phyloP scores from a whole-genome alignment of 257 asterid species.

The Capsicum rhomboideum region DNA sequence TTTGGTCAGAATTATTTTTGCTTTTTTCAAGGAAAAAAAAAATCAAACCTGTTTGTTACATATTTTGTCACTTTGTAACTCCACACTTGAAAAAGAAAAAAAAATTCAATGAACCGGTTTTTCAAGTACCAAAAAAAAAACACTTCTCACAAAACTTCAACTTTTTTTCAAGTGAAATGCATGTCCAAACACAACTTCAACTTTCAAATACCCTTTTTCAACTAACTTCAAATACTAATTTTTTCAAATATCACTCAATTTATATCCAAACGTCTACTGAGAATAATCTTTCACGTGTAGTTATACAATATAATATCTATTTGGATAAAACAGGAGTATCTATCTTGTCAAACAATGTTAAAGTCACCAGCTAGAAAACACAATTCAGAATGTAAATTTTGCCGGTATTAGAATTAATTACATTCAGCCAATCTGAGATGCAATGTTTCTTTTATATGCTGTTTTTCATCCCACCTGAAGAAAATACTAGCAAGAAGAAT shows the following conservation, averaged over 20 bases:
- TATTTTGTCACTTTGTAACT: neutral
- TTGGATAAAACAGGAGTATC: neutral
- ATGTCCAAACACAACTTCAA: neutral
- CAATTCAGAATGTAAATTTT: neutral
- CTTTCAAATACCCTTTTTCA: neutral
- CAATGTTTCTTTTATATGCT: neutral
- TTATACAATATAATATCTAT: neutral
- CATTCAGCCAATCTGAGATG: neutral
- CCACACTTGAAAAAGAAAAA: neutral
- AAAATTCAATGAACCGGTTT: neutral
- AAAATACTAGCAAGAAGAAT: neutral
- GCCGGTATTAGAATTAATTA: neutral
- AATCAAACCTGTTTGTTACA: neutral
- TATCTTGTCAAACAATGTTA: too few species aligned
- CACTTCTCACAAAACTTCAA: neutral
- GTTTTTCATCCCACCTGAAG: neutral
- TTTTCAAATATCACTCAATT: neutral
- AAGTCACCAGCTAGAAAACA: neutral
- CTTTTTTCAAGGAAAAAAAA: neutral
- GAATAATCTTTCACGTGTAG: neutral
- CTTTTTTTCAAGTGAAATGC: neutral
- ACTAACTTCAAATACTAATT: neutral
- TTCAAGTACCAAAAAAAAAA: neutral
- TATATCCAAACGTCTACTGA: neutral
- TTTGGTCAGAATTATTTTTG: neutral